phyloP scores from a whole-genome alignment of 2,329 filamentous ascomycete genomes.

The Davidsoniella eucalypti region DNA sequence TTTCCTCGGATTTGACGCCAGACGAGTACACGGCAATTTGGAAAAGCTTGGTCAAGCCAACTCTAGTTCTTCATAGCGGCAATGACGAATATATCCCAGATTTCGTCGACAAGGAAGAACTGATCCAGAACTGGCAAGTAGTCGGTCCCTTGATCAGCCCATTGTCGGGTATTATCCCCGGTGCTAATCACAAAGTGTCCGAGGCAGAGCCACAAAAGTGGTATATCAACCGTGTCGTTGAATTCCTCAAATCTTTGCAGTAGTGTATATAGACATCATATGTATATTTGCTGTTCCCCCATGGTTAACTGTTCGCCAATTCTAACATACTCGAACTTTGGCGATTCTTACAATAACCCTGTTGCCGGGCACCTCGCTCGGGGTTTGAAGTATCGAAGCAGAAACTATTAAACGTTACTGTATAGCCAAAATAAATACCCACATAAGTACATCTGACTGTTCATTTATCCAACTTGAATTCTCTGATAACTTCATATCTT shows the following conservation, averaged over 20 bases:
- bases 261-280: not conserved
- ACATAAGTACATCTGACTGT: no score
- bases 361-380: no score
- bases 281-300: not conserved
- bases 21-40: constrained; percentile 44
- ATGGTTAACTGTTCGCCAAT: not conserved
- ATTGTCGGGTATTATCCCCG: constrained; percentile 36
- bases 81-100: constrained; percentile 49
- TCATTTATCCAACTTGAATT: no score
- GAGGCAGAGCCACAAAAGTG: constrained; percentile 29
- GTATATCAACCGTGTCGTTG: constrained; percentile 30
- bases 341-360: no score
- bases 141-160: constrained; percentile 30
- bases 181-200: constrained; percentile 33
- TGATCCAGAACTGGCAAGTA: constrained; percentile 41
- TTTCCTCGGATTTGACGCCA: constrained; percentile 53
- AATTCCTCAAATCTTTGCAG: constrained; percentile 26
- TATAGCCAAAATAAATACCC: no score
- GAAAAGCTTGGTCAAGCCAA: constrained; percentile 39
- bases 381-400: no score
- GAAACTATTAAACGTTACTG: no score
- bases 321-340: not conserved
- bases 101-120: constrained; percentile 36
- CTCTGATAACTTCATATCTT: not conserved
- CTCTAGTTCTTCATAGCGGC: constrained; percentile 49